phyloP scores from a whole-genome alignment of 1,284 basidiomycete species.

The Pseudozyma hubeiensis region DNA sequence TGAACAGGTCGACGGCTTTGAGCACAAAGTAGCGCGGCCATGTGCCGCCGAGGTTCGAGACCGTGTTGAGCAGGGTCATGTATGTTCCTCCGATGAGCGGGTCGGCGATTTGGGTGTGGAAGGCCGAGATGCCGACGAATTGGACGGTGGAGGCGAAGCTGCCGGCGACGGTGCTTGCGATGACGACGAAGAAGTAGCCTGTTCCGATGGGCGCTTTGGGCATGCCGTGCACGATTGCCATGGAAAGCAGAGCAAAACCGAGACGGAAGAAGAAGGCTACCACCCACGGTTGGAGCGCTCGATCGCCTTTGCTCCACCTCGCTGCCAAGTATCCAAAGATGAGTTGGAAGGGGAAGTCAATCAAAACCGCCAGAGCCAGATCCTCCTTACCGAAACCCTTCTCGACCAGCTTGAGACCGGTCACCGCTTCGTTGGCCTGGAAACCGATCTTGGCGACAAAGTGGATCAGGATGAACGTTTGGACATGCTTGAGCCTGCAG shows the following conservation, averaged over 20 bases:
- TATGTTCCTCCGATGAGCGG: slow-evolving; percentile 85
- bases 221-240: slow-evolving; percentile 85
- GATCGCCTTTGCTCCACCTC: slow-evolving; percentile 75
- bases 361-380: slow-evolving; percentile 89
- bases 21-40: slow-evolving; percentile 95
- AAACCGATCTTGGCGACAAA: slow-evolving; percentile 95
- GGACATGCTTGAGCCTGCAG: slow-evolving; percentile 89
- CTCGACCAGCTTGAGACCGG: slow-evolving; percentile 93
- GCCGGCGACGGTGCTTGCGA: slow-evolving; percentile 82
- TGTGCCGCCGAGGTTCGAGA: slow-evolving; percentile 95
- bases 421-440: slow-evolving; percentile 92
- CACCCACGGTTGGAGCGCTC: slow-evolving; percentile 77
- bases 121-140: slow-evolving; percentile 97
- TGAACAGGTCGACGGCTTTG: slow-evolving; percentile 72
- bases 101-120: slow-evolving; percentile 96
- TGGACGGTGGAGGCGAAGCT: slow-evolving; percentile 95
- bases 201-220: slow-evolving; percentile 74
- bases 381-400: slow-evolving; percentile 96
- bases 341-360: slow-evolving; percentile 98
- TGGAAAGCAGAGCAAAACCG: slow-evolving; percentile 77
- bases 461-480: slow-evolving; percentile 86
- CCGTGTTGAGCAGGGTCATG: slow-evolving; percentile 85
- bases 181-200: slow-evolving; percentile 84
- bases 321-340: slow-evolving; percentile 95
- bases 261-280: slow-evolving; percentile 90